A percentile compares a stretch with the other conserved stretches of the same genome.
Evolutionary conservation across 2,329 filamentous ascomycete species (phyloP).

Genomic region (Epichloe sibirici): DNA sequence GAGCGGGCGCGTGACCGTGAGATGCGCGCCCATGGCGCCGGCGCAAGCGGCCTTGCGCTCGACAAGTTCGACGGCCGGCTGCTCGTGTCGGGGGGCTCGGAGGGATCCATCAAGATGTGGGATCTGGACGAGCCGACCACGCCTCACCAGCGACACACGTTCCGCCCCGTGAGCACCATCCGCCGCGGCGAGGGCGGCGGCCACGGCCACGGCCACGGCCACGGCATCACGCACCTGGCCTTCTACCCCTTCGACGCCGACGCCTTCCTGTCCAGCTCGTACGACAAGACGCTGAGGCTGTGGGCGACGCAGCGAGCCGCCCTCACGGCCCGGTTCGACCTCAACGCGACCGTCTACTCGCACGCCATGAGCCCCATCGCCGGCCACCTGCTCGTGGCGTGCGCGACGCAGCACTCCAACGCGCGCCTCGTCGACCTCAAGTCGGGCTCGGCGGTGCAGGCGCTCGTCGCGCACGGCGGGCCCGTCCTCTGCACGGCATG

Average conservation of each 20-base stretch:
- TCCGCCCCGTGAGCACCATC: constrained; percentile 41
- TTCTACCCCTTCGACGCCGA: constrained; percentile 71
- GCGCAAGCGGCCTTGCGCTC: constrained; percentile 66
- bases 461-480: constrained; percentile 55
- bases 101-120: constrained; percentile 78
- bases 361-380: constrained; percentile 68
- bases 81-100: constrained; percentile 78
- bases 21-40: constrained; percentile 59
- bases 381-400: constrained; percentile 67
- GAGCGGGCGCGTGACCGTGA: constrained; percentile 23
- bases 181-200: constrained; percentile 26
- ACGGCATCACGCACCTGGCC: constrained; percentile 59
- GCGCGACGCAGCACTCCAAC: constrained; percentile 73
- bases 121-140: constrained; percentile 56
- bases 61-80: constrained; percentile 70
- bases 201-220: constrained; percentile 41
- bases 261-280: constrained; percentile 66
- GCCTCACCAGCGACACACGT: constrained; percentile 33
- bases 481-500: constrained; percentile 61
- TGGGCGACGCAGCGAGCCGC: constrained; percentile 54
- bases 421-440: constrained; percentile 79
- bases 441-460: constrained; percentile 61
- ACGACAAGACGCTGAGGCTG: constrained; percentile 64
- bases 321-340: constrained; percentile 53
- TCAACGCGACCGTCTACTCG: constrained; percentile 58